Base-by-base conservation (phyloP, 1,284 basidiomycete genomes). In the Exobasidium cylindrosporum region DNA sequence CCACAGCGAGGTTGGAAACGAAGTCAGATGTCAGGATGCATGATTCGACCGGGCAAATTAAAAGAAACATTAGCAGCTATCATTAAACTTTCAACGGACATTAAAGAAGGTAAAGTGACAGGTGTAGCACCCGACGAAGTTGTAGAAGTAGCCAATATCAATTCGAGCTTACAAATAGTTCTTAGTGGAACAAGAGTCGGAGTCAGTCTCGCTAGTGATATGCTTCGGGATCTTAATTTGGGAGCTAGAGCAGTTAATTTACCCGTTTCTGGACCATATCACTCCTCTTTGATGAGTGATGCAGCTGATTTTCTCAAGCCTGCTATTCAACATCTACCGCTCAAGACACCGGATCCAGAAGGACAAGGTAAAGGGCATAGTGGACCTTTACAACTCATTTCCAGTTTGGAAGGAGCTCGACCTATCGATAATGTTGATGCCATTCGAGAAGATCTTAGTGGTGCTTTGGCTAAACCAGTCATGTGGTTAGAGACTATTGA, bases 161-260 rank as follows among this genome's bases (percentile, higher is more conserved):
- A 79, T 61, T 70, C 68, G 24, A 65, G 72, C 54, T 64, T 76
- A 21, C 77, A 79, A 58, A 73, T 79, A 24, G 76, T 78, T 1
- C 57, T 79, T 13, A 58, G 57, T 45, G 1, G 77, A 74, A 78
- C 74, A 4, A 64, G 68, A 13, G 71, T 74, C 6, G 77, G 72
- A 17, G 77, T 79, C 10, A 69, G 67, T 28, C 71, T 77, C 61
- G 72, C 74, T 13, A 78, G 74, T 60, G 76, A 77, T 44, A 61
- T 70, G 13, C 57, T 79, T 30, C 65, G 70, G 1, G 67, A 66
- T 43, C 64, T 69, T 54, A 66, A 62, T n/a, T 59, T 77, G 7
- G 77, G 77, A 6, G 75, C 76, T 1, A 65, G 75, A 4, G 77
- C 77, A 1, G 77, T 77, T 46, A 79, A 79, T 32, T 53, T 79